Conservation (phyloP, 305 asterid genomes). For the Stenogyne calaminthoides region DNA sequence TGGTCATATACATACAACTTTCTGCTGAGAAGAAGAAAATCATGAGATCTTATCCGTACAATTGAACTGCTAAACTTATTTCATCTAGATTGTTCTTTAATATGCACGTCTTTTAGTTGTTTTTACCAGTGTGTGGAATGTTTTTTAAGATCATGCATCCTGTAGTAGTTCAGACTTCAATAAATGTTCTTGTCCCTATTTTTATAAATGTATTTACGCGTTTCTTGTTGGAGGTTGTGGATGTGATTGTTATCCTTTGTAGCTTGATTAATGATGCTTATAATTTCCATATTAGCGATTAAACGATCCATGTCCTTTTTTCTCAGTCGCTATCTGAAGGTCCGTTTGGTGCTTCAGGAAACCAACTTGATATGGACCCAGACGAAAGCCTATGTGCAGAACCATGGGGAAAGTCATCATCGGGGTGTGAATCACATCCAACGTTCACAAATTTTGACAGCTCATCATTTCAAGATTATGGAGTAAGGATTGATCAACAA, state of each 20-base stretch:
- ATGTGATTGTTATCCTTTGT: not conserved
- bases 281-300: not conserved
- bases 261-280: not conserved
- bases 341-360: slow-evolving; percentile 25
- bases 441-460: slow-evolving; percentile 47
- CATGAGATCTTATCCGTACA: not conserved
- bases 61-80: not conserved
- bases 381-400: slow-evolving; percentile 56
- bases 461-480: slow-evolving; percentile 47
- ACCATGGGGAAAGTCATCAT: slow-evolving; percentile 49
- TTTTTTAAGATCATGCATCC: not conserved
- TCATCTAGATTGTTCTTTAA: not conserved
- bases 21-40: not conserved
- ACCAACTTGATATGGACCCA: slow-evolving; percentile 55
- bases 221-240: not conserved
- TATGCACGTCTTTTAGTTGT: too few relatives aligned
- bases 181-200: not conserved
- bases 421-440: slow-evolving; percentile 42
- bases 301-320: not conserved
- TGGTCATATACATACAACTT: not conserved
- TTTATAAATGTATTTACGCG: not conserved
- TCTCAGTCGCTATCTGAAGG: not conserved
- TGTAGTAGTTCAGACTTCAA: not conserved
- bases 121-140: too few relatives aligned
- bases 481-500: slow-evolving; percentile 40